These are phyloP conservation scores for Alternaria sp. DNA, from an alignment of 2,329 filamentous ascomycete genomes.

Conservation along the genomic window DNA sequence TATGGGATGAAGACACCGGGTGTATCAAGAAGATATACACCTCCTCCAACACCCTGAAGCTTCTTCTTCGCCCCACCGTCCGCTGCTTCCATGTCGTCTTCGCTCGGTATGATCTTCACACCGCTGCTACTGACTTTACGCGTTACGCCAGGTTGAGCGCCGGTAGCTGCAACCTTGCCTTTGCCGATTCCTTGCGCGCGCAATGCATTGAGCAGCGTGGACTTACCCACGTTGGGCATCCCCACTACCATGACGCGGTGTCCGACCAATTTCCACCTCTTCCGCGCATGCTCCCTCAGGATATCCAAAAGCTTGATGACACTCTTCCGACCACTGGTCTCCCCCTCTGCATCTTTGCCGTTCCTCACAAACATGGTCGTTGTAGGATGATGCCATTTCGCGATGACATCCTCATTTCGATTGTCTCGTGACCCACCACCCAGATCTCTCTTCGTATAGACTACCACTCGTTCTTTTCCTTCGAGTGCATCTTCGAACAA, in stretches of 20 bases:
- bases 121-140: constrained; percentile 78
- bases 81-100: constrained; percentile 55
- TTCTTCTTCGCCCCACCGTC: constrained; percentile 36
- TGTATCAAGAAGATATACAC: constrained; percentile 88
- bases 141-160: constrained; percentile 88
- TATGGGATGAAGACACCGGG: constrained; percentile 96
- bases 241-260: constrained; percentile 87
- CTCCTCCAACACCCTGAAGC: constrained; percentile 53
- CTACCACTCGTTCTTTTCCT: constrained; percentile 77
- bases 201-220: constrained; percentile 88
- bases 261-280: constrained; percentile 73
- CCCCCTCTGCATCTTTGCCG: constrained; percentile 38
- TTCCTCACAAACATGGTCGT: constrained; percentile 63
- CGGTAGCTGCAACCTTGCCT: constrained; percentile 80
- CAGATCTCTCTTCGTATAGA: constrained; percentile 87
- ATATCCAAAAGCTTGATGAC: constrained; percentile 56
- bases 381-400: constrained; percentile 63
- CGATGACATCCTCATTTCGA: constrained; percentile 61
- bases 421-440: constrained; percentile 38
- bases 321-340: constrained; percentile 30
- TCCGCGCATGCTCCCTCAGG: constrained; percentile 61
- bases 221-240: constrained; percentile 98
- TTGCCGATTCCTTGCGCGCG: constrained; percentile 72
- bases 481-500: constrained; percentile 82
- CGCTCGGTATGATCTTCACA: constrained; percentile 75